Evolutionary conservation across 345 rosid species (phyloP), one percentile per base, ranked within the genome.

Genomic region (Laguncularia racemosa): DNA sequence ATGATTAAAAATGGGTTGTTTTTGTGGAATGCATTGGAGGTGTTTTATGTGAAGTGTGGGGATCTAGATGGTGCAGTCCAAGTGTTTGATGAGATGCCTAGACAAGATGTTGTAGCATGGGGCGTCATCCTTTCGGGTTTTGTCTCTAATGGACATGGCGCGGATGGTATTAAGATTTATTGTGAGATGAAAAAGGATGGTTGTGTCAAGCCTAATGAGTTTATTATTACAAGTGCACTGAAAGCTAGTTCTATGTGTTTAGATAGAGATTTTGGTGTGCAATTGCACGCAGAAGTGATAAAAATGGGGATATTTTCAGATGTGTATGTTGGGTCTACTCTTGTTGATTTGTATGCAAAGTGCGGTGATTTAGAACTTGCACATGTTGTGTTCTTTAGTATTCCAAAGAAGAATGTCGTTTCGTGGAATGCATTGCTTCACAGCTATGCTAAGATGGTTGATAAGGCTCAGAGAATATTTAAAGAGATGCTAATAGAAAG

Each of bases 271-370:
- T 71, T 68, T 60, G 79, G 74, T 44, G 71, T 56, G 38, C 71
- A 66, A 68, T 33, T 76, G 23, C 84, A 79, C 43, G 69, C 56
- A 16, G 76, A 76, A 58, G 73, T 57, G 14, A 40, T 66, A n/a
- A 79, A 79, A 61, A 38, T 61, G n/a, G 73, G 78, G 26, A 18
- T 67, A 3, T 62, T 56, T n/a, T 46, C 16, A 23, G 78, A 76
- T 66, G 58, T 73, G 40, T 73, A 58, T 63, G 78, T 79, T 59
- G 76, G 70, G 44, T 76, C 78, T 59, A 62, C 72, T 20, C 74
- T 79, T 65, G 76, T 76, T 40, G 74, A 70, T 47, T 50, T 73
- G 45, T 71, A 79, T 65, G 73, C 78, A 13, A 79, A 73, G 60
- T 68, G 71, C 46, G 55, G 72, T 13, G 57, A 62, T 54, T 47